Evolutionary conservation across 1,139 yeast genomes (phyloP).

Genomic region (Saccharomyces hybrid): DNA sequence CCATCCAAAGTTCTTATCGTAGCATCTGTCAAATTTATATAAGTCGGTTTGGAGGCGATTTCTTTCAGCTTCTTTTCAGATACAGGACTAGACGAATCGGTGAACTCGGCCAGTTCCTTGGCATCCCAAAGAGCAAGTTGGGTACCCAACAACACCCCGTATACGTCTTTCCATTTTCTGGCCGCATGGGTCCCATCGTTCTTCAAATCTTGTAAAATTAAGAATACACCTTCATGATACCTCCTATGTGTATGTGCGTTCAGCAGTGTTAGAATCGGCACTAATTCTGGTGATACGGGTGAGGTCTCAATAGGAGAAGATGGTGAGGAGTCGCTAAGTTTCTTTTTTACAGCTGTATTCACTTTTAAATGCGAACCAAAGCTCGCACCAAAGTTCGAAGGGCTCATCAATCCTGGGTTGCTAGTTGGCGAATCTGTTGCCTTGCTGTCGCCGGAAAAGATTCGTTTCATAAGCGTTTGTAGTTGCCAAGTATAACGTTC

Average conservation of each 20-base stretch:
- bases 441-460: constrained; percentile 9
- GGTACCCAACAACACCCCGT: constrained; percentile 83
- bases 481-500: neutral
- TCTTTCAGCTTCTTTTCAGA: constrained; percentile 46
- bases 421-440: constrained; percentile 3
- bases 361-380: neutral
- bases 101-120: constrained; percentile 49
- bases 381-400: neutral
- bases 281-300: constrained; percentile 50
- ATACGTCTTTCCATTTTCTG: constrained; percentile 85
- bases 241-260: constrained; percentile 69
- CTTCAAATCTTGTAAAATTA: constrained; percentile 63
- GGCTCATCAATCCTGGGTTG: neutral
- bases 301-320: neutral
- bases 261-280: constrained; percentile 65
- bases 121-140: constrained; percentile 94
- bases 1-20: constrained; percentile 69
- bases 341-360: neutral
- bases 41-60: constrained; percentile 62
- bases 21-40: constrained; percentile 85
- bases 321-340: neutral
- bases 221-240: constrained; percentile 65
- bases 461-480: constrained; percentile 4
- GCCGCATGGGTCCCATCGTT: constrained; percentile 80
- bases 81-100: constrained; percentile 32